Evolutionary conservation across 495 filamentous ascomycete genomes (phyloP), one percentile per base, ranked within the genome.

Genomic region (Tuber umbilicatum): DNA sequence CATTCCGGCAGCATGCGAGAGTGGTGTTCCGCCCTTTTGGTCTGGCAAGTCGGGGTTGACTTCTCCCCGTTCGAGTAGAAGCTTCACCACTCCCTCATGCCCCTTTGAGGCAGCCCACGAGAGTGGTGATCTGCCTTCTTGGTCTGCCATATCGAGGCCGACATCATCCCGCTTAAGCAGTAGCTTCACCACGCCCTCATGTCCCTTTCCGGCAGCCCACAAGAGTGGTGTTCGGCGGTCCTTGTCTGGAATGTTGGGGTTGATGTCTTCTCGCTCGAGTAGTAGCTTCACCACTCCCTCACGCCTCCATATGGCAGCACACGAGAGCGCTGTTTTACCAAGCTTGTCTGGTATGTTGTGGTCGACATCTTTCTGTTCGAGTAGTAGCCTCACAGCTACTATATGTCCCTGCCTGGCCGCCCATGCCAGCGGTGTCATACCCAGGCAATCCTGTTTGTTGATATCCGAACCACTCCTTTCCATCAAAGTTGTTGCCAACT

Each of bases 31-130:
- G 21, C 77, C 75, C 21, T 75, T 69, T 7, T 23, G 68, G 64
- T 76, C 68, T 45, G 47, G 70, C 3, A 70, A 21, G 19, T 81
- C 74, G 27, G 39, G 45, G 23, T 73, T 23, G 42, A 75, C 70
- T 38, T 67, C 74, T 40, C 45, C 21, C 14, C 50, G 70, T 5
- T 67, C 41, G 39, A 75, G 27, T n/a, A 73, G 72, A 4, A 73
- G 42, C 47, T 42, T 31, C 21, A 77, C 86, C 73, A 87, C 75
- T 19, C 70, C 81, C 47, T 83, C 76, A 74, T 86, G 81, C 10
- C 84, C 85, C 27, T 75, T 76, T 67, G 73, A 75, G 39, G 84
- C 83, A 27, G 85, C 85, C 76, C 74, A 83, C 19, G 78, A 83
- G 55, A 87, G 80, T 47, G 85, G 82, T 14, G 82, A 85, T 47